Evolutionary conservation across 2,329 filamentous ascomycete genomes (phyloP), one percentile per base, ranked within the genome.

Genomic region (Chrysoporthe austroafricana): DNA sequence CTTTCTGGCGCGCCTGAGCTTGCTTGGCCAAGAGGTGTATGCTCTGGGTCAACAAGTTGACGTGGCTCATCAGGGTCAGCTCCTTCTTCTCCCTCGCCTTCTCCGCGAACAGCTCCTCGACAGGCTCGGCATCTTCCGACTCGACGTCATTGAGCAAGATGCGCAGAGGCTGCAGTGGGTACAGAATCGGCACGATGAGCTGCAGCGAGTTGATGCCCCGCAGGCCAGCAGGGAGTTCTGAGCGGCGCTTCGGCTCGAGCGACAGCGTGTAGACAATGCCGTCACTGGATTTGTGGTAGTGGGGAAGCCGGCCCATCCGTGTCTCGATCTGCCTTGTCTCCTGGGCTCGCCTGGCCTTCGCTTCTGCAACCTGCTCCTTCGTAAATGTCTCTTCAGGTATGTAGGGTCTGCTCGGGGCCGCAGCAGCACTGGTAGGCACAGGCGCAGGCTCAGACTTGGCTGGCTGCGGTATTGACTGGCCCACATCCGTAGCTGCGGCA

Each of bases 271-370:
- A 95, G 18, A 88, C 85, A 68, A 90, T 82, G 1, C 90, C 91
- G 77, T 94, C 91, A 42, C 84, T 81, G 1, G 89, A 90, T 70
- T 90, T 91, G 42, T 88, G 85, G 74, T 91, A 96, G 46, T 87
- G 77, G 1, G 88, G 83, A 62, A 91, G 76, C 71, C 90, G 85
- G 18, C 90, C 87, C 83, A 96, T 88, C 43, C 92, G 87, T 39
- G 91, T 86, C 79, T 94, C 91, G 0, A 96, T 83, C 74, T 94
- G 91, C 48, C 89, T 86, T 34, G 87, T 86, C 75, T 95, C 91
- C 60, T 85, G 81, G 26, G 88, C 86, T 69, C 92, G 83, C 64
- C 85, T 85, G 52, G 85, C 84, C 73, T 87, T 86, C 43, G 92
- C 92, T 68, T 85, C 82, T 3, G 80, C 79, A 67, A 87, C 88